These are phyloP conservation scores for Wallacemonas sp. DNA, from an alignment of 208 protist species.

Conservation along the genomic window DNA sequence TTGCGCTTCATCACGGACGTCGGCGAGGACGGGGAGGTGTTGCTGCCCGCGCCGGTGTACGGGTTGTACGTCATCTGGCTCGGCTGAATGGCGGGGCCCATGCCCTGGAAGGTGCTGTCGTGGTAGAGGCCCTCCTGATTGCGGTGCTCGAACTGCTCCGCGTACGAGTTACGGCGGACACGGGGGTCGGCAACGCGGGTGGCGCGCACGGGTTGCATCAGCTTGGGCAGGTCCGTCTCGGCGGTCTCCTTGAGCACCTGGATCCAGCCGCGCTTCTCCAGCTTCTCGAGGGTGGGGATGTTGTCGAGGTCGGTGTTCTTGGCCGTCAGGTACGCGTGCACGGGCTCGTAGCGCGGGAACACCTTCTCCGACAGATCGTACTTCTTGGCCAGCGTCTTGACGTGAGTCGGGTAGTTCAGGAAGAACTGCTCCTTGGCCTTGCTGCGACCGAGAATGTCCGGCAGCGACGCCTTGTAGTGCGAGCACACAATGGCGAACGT, in stretches of 20 bases:
- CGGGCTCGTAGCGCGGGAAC: slow-evolving; percentile 44
- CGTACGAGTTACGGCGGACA: slow-evolving; percentile 26
- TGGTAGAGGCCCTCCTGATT: not conserved
- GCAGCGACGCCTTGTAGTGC: slow-evolving; percentile 59
- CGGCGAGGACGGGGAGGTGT: slow-evolving; percentile 1
- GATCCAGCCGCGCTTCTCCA: slow-evolving; percentile 63
- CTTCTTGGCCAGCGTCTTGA: slow-evolving; percentile 49
- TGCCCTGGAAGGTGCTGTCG: slow-evolving; percentile 12
- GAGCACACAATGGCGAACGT: slow-evolving; percentile 85
- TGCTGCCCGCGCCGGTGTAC: slow-evolving; percentile 10
- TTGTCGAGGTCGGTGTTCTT: slow-evolving; percentile 32
- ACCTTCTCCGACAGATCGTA: slow-evolving; percentile 55
- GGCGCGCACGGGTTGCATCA: slow-evolving; percentile 77
- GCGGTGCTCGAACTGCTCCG: slow-evolving; percentile 13
- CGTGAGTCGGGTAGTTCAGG: slow-evolving; percentile 45
- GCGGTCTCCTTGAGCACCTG: slow-evolving; percentile 46
- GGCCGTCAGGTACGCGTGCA: slow-evolving; percentile 42
- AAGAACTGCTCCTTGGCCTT: slow-evolving; percentile 74
- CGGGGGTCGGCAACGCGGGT: slow-evolving; percentile 52
- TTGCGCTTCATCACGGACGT: slow-evolving; percentile 39
- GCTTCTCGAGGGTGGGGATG: slow-evolving; percentile 58
- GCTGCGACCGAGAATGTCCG: slow-evolving; percentile 83
- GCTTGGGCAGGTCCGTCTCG: slow-evolving; percentile 62
- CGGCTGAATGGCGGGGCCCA: slow-evolving; percentile 11
- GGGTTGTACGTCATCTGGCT: slow-evolving; percentile 5